These are phyloP conservation scores for Rubia yunnanensis DNA, from an alignment of 257 asterid genomes.

Conservation along the genomic window DNA sequence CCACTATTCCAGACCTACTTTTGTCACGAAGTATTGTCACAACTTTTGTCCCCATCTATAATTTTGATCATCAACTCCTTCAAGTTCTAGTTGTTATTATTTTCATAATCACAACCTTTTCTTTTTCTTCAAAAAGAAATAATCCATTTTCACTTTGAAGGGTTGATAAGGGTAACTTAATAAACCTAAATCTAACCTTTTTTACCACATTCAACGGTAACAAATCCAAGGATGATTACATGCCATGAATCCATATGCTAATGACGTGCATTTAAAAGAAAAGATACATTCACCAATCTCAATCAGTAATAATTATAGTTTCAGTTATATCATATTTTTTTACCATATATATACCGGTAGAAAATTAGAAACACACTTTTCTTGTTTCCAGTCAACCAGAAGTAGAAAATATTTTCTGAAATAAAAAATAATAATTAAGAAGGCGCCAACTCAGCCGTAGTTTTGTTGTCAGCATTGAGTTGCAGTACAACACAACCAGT, in stretches of 20 bases:
- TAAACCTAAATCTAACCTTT: neutral
- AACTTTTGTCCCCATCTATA: no score
- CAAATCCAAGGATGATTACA: neutral
- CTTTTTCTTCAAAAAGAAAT: neutral
- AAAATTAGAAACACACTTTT: no score
- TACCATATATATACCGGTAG: no score
- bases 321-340: neutral
- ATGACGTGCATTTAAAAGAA: neutral
- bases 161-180: no score
- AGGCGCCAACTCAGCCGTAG: conserved; percentile 7
- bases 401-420: neutral
- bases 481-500: conserved; percentile 4
- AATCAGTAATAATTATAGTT: neutral
- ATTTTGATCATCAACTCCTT: neutral
- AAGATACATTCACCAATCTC: neutral
- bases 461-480: neutral
- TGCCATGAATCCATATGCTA: neutral
- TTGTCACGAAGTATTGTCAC: neutral
- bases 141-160: neutral
- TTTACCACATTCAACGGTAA: neutral
- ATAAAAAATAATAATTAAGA: neutral
- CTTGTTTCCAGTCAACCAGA: neutral
- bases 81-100: no score
- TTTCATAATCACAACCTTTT: neutral
- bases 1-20: no score